Conservation (phyloP, 805 yeast genomes). For the Pichia nanzhaoensis region DNA sequence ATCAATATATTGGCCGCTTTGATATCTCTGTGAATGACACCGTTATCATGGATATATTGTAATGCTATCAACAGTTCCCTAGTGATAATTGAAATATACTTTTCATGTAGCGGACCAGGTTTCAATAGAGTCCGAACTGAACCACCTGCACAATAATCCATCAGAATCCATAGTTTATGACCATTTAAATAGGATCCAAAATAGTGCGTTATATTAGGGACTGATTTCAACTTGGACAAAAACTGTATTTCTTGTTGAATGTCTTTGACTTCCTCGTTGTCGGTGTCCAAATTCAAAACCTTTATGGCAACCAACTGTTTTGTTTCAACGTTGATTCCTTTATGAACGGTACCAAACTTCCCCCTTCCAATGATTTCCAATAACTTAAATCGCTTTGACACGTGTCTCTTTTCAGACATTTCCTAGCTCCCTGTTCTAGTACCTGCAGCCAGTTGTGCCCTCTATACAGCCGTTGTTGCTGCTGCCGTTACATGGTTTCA, state of each 20-base stretch:
- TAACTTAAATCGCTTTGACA: constrained; percentile 50
- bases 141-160: constrained; percentile 98
- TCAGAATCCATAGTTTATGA: constrained; percentile 92
- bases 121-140: constrained; percentile 76
- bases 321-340: constrained; percentile 66
- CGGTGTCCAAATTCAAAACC: constrained; percentile 85
- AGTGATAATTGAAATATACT: constrained; percentile 72
- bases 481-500: too few species aligned
- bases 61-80: constrained; percentile 78
- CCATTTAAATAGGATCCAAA: constrained; percentile 84
- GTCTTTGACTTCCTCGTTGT: constrained; percentile 89
- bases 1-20: constrained; percentile 94
- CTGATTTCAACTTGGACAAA: constrained; percentile 70
- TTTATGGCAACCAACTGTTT: constrained; percentile 86
- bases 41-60: constrained; percentile 74
- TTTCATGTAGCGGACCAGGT: constrained; percentile 86
- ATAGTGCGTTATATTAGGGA: constrained; percentile 90
- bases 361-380: constrained; percentile 94
- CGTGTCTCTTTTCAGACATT: constrained; percentile 10
- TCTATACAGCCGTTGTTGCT: too few species aligned
- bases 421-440: too few species aligned
- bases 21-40: constrained; percentile 92
- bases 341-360: constrained; percentile 93
- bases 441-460: too few species aligned
- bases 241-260: constrained; percentile 91